Evolutionary conservation across 768 basidiomycete species (phyloP).

Genomic region (Psilocybe cubensis): DNA sequence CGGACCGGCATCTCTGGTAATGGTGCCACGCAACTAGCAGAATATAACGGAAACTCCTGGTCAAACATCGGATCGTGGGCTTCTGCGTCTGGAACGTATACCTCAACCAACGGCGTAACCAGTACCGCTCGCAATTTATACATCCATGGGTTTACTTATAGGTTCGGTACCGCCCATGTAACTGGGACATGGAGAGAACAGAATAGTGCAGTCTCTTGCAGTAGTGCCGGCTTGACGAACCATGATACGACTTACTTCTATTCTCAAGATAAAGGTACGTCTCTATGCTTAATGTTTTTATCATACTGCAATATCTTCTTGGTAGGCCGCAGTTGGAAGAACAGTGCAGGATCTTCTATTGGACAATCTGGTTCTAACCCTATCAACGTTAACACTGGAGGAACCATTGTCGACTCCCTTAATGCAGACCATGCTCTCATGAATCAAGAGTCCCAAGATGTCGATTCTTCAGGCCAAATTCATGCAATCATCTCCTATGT

Average conservation of each 20-base stretch:
- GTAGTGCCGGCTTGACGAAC: conserved; percentile 46
- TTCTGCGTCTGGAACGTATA: conserved; percentile 45
- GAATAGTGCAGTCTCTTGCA: conserved; percentile 44
- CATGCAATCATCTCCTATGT: conserved; percentile 54
- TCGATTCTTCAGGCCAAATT: conserved; percentile 47
- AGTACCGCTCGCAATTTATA: conserved; percentile 49
- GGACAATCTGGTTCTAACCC: conserved; percentile 45
- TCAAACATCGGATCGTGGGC: conserved; percentile 51
- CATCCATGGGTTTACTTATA: conserved; percentile 51
- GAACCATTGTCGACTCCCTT: conserved; percentile 46
- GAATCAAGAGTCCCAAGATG: conserved; percentile 54
- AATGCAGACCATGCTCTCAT: conserved; percentile 54
- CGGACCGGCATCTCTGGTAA: conserved; percentile 51
- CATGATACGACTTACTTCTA: conserved; percentile 52
- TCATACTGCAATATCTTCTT: not conserved
- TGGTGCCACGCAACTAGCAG: conserved; percentile 49
- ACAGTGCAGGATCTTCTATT: conserved; percentile 39
- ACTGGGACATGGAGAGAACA: conserved; percentile 54
- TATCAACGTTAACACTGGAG: conserved; percentile 45
- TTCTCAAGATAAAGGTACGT: conserved; percentile 47
- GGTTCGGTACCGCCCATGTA: conserved; percentile 39
- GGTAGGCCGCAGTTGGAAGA: conserved; percentile 48
- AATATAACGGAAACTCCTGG: conserved; percentile 45
- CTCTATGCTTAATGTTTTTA: not conserved
- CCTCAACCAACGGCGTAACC: conserved; percentile 41